phyloP scores from a whole-genome alignment of 331 rosid genomes.

The Spiraea crenata region DNA sequence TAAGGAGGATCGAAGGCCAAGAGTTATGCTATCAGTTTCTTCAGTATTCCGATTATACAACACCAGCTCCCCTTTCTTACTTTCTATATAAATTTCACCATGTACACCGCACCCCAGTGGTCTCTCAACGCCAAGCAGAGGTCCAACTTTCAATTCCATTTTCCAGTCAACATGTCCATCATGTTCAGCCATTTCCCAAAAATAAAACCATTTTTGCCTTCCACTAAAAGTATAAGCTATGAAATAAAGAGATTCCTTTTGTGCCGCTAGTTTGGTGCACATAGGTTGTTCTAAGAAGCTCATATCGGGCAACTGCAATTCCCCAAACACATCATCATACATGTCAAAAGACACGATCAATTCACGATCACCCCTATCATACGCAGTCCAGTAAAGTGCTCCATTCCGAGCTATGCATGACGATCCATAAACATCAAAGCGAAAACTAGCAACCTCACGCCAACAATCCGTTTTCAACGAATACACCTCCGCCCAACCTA shows the following conservation, averaged over 20 bases:
- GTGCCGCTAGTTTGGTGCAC: slow-evolving; percentile 1
- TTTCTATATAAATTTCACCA: background rate
- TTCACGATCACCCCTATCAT: background rate
- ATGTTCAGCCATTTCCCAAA: background rate
- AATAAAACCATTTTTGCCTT: background rate
- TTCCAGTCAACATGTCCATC: background rate
- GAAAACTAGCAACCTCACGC: background rate
- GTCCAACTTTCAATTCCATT: background rate
- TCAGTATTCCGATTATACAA: background rate
- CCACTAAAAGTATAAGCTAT: slow-evolving; percentile 1
- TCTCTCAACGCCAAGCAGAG: slow-evolving; percentile 7
- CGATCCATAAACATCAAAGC: background rate
- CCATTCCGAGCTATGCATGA: background rate
- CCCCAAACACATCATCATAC: background rate
- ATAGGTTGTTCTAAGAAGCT: background rate
- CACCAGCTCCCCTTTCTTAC: background rate
- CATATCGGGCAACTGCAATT: background rate
- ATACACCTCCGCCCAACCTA: background rate
- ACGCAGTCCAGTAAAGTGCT: background rate
- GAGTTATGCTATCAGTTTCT: background rate
- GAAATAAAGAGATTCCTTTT: background rate
- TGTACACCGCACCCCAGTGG: background rate
- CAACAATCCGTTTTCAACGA: background rate
- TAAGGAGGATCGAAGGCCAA: background rate
- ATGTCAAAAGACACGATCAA: background rate